phyloP scores from a whole-genome alignment of 352 stramenopile species.

The Phytophthora aleatoria region DNA sequence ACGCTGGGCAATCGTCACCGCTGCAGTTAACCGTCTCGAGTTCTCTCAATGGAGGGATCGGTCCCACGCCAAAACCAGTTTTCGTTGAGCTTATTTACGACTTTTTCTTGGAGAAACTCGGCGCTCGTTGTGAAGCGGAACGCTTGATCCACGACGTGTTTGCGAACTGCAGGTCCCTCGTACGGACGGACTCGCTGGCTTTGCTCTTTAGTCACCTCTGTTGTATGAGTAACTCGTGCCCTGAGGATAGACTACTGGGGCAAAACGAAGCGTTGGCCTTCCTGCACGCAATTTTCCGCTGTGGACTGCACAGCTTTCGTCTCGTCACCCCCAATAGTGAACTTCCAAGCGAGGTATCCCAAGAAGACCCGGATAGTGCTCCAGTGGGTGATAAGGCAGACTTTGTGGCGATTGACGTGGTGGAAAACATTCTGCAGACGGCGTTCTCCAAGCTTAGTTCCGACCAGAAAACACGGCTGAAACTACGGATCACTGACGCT shows the following conservation, averaged over 20 bases:
- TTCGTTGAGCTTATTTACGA: slow-evolving; percentile 83
- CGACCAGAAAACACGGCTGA: slow-evolving; percentile 56
- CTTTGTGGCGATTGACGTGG: slow-evolving; percentile 40
- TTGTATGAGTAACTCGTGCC: slow-evolving; percentile 63
- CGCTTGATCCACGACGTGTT: slow-evolving; percentile 87
- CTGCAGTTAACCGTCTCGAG: slow-evolving; percentile 32
- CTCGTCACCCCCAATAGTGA: slow-evolving; percentile 44
- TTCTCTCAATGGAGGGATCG: slow-evolving; percentile 63
- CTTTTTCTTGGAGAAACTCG: slow-evolving; percentile 71
- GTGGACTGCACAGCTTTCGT: slow-evolving; percentile 59
- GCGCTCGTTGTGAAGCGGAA: slow-evolving; percentile 73
- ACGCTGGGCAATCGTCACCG: slow-evolving; percentile 18
- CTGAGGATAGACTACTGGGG: slow-evolving; percentile 62
- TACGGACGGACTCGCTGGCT: slow-evolving; percentile 45
- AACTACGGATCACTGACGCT: slow-evolving; percentile 39
- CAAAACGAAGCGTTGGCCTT: slow-evolving; percentile 78
- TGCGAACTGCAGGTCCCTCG: slow-evolving; percentile 64
- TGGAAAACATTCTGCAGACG: slow-evolving; percentile 49
- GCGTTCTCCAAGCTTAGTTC: slow-evolving; percentile 54
- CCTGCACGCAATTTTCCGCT: slow-evolving; percentile 60
- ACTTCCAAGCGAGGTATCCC: background rate
- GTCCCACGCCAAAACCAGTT: slow-evolving; percentile 53
- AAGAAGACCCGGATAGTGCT: background rate
- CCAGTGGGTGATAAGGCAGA: slow-evolving; percentile 22
- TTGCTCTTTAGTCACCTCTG: slow-evolving; percentile 74